Percentiles rank a stretch among this genome's conserved stretches.
These are phyloP conservation scores for Corinectria fuckeliana DNA, from an alignment of 2,329 filamentous ascomycete genomes.

Conservation along the genomic window DNA sequence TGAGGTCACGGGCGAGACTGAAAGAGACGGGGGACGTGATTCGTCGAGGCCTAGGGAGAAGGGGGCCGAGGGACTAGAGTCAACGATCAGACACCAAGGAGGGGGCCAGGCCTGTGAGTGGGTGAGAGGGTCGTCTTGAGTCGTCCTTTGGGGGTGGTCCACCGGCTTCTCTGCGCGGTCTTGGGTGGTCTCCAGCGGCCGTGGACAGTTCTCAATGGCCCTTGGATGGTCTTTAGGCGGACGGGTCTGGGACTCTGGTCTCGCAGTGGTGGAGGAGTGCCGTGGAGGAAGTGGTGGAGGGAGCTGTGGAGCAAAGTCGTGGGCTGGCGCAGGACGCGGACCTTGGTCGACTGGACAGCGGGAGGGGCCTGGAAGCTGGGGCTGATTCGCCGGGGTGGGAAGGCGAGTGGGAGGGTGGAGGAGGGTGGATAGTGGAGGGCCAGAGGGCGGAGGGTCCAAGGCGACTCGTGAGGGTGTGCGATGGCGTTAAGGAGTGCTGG, in stretches of 20 bases:
- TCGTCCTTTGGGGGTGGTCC: conserved; percentile 19
- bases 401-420: conserved; percentile 15
- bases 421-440: conserved; percentile 10
- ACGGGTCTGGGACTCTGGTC: conserved; percentile 24
- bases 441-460: conserved; percentile 23
- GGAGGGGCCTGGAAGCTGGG: conserved; percentile 22
- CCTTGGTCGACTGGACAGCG: conserved; percentile 29
- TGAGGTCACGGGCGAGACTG: conserved; percentile 40
- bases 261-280: conserved; percentile 20
- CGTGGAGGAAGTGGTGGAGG: conserved; percentile 18
- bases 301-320: conserved; percentile 26
- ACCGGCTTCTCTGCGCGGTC: conserved; percentile 33
- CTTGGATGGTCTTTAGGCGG: conserved; percentile 22
- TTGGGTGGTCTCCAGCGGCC: conserved; percentile 22
- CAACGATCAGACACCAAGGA: conserved; percentile 38
- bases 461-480: conserved; percentile 29
- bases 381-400: conserved; percentile 19
- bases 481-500: conserved; percentile 23
- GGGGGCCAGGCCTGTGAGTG: conserved; percentile 32
- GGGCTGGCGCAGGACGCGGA: conserved; percentile 27
- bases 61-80: conserved; percentile 28
- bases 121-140: conserved; percentile 9
- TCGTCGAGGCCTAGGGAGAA: conserved; percentile 30
- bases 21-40: conserved; percentile 31
- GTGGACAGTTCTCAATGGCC: conserved; percentile 22